phyloP scores from a whole-genome alignment of 495 filamentous ascomycete genomes.

The Annulohypoxylon bovei region DNA sequence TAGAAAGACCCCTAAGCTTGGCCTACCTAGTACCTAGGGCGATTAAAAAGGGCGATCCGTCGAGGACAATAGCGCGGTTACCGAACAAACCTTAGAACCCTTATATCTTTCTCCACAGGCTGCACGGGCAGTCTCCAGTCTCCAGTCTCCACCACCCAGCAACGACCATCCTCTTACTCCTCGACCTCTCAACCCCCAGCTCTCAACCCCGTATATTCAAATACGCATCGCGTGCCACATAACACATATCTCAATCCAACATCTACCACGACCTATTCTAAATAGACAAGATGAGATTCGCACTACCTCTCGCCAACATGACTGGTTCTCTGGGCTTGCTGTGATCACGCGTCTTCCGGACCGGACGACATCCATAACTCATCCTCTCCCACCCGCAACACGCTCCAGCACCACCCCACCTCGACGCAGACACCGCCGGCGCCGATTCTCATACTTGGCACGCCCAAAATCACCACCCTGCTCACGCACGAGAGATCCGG shows the following conservation, averaged over 20 bases:
- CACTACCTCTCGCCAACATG: constrained; percentile 32
- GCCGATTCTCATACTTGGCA: not conserved
- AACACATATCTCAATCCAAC: not conserved
- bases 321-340: constrained; percentile 30
- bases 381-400: not conserved
- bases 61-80: constrained; percentile 27
- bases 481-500: not conserved
- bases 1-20: constrained; percentile 20
- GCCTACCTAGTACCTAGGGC: too few species aligned
- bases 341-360: constrained; percentile 33
- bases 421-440: not conserved
- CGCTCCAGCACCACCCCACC: not conserved
- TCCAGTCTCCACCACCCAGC: not conserved
- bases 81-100: not conserved
- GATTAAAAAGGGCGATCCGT: constrained; percentile 18
- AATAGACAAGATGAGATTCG: constrained; percentile 26
- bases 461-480: not conserved
- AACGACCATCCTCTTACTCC: not conserved
- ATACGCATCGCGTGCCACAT: not conserved
- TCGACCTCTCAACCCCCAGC: too few species aligned
- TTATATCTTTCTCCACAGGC: not conserved
- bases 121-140: not conserved
- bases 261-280: not conserved
- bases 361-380: constrained; percentile 8
- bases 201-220: not conserved